phyloP scores from a whole-genome alignment of 2,329 filamentous ascomycete species.

The Alternaria angustiovoidea region DNA sequence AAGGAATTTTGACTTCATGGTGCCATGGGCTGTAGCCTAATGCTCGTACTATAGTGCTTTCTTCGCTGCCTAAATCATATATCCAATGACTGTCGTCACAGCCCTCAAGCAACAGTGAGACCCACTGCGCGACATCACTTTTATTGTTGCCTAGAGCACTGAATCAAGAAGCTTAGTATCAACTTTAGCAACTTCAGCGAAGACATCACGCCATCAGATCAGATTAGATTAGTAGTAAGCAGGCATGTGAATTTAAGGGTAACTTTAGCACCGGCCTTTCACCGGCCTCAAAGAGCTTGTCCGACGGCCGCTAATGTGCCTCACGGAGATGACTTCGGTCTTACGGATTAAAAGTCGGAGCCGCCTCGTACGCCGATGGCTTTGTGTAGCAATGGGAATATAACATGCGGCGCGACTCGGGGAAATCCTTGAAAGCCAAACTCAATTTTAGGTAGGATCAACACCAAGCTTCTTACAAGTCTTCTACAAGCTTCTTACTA shows the following conservation, averaged over 20 bases:
- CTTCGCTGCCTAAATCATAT: no score
- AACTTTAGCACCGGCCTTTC: no score
- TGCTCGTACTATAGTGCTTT: no score
- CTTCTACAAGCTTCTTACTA: no score
- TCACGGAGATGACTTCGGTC: not conserved
- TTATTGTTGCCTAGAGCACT: not conserved
- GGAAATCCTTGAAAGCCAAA: no score
- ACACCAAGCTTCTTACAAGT: no score
- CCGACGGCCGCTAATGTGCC: not conserved
- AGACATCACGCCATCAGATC: not conserved
- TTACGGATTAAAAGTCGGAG: not conserved
- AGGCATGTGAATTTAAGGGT: no score
- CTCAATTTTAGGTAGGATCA: no score
- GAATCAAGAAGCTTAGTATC: not conserved
- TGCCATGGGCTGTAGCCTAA: not conserved
- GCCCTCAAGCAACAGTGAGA: not conserved
- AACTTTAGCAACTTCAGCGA: not conserved
- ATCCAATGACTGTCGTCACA: no score
- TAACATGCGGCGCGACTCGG: not conserved
- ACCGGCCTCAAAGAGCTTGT: no score
- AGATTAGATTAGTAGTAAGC: not conserved
- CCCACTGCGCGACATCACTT: not conserved
- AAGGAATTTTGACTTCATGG: not conserved
- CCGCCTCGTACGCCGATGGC: not conserved
- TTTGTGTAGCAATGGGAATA: not conserved